These are phyloP conservation scores for Cryptomeria japonica DNA, from an alignment of 75 land plant species.

Conservation along the genomic window DNA sequence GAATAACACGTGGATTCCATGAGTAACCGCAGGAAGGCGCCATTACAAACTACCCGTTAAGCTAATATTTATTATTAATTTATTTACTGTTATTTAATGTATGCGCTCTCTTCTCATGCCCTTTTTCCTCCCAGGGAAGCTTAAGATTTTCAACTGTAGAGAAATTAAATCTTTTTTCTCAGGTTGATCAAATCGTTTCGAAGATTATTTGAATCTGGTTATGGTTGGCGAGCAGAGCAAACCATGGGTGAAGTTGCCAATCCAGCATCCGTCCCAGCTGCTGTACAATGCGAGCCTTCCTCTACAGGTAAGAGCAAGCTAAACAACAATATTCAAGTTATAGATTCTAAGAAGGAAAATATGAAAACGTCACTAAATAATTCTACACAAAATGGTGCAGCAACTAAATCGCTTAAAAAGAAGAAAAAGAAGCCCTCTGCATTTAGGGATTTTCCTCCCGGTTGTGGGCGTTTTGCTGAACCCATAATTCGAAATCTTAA, in stretches of 20 bases:
- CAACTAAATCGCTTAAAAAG: neutral
- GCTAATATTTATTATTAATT: too few species aligned
- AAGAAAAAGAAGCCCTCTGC: slow-evolving; percentile 2
- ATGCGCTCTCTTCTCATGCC: neutral
- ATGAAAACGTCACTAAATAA: neutral
- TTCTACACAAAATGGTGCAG: neutral
- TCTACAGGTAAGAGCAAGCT: neutral
- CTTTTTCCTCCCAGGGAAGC: neutral
- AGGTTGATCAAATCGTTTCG: neutral
- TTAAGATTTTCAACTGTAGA: neutral
- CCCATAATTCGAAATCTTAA: neutral
- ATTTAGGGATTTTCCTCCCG: slow-evolving; percentile 40
- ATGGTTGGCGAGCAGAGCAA: neutral
- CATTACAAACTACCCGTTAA: too few species aligned
- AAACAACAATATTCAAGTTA: neutral
- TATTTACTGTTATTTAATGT: too few species aligned
- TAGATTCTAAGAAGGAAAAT: neutral
- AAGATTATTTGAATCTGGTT: neutral
- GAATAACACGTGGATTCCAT: too few species aligned
- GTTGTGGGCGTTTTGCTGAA: slow-evolving; percentile 39
- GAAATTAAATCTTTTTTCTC: neutral
- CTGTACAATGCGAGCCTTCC: neutral
- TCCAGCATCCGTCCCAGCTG: neutral
- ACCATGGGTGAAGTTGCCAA: neutral
- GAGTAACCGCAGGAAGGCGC: too few species aligned